Percentiles rank a stretch among this genome's conserved stretches.
Conservation (phyloP, 1,284 basidiomycete genomes). For the Gomphus bonarii region DNA sequence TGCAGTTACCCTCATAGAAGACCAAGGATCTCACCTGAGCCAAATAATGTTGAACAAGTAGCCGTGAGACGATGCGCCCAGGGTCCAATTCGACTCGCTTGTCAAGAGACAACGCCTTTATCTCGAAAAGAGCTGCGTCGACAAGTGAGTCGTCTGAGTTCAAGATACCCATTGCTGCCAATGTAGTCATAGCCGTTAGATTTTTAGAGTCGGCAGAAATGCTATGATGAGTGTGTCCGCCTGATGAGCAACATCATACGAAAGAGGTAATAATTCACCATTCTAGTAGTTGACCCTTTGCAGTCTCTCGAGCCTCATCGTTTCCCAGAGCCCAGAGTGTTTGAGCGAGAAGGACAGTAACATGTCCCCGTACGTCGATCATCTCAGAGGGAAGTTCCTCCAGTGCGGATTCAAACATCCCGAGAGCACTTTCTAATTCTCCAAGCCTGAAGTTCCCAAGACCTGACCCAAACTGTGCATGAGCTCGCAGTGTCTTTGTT, state of each 20-base stretch:
- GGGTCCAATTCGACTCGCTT: slow-evolving; percentile 56
- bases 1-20: neutral
- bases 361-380: slow-evolving; percentile 47
- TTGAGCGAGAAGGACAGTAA: slow-evolving; percentile 70
- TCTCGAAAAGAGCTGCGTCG: slow-evolving; percentile 81
- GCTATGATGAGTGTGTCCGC: slow-evolving; percentile 26
- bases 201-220: slow-evolving; percentile 62
- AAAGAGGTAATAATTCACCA: slow-evolving; percentile 40
- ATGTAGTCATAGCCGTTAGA: slow-evolving; percentile 67
- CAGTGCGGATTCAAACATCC: slow-evolving; percentile 57
- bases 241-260: slow-evolving; percentile 1
- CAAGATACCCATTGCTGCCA: slow-evolving; percentile 81
- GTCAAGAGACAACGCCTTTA: slow-evolving; percentile 56
- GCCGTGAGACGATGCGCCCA: slow-evolving; percentile 49
- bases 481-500: slow-evolving; percentile 38
- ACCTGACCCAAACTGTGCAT: slow-evolving; percentile 63
- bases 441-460: slow-evolving; percentile 60
- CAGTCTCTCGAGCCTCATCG: slow-evolving; percentile 64
- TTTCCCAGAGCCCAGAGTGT: slow-evolving; percentile 74
- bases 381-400: slow-evolving; percentile 18
- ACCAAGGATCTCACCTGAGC: slow-evolving; percentile 39
- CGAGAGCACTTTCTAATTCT: slow-evolving; percentile 54
- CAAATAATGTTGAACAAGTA: slow-evolving; percentile 59
- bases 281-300: slow-evolving; percentile 75
- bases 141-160: slow-evolving; percentile 71